phyloP scores from a whole-genome alignment of 371 early-diverging fungal species.

The Mucor ambiguus region DNA sequence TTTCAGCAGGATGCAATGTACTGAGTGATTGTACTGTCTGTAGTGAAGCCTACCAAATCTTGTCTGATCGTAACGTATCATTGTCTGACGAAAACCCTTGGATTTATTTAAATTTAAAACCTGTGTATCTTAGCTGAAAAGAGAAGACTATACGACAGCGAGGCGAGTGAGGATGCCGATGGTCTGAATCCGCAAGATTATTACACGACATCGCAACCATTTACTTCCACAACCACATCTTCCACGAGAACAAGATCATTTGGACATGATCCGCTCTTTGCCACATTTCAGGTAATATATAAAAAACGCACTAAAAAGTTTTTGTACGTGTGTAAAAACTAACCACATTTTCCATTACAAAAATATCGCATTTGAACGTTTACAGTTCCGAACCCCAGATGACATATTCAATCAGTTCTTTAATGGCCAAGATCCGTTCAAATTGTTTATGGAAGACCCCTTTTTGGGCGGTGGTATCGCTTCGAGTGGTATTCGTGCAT shows the following conservation, averaged over 20 bases:
- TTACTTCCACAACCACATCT: not conserved
- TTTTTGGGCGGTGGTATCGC: not conserved
- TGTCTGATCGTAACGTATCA: conserved; percentile 25
- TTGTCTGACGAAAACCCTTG: not conserved
- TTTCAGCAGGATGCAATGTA: not conserved
- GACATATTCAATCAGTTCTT: conserved; percentile 26
- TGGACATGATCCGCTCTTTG: conserved; percentile 14
- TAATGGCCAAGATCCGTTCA: conserved; percentile 19
- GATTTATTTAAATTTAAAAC: not conserved
- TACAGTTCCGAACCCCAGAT: conserved; percentile 23
- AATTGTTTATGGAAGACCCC: conserved; percentile 15
- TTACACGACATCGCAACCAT: not conserved
- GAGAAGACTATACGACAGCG: conserved; percentile 17
- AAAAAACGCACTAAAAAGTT: not conserved
- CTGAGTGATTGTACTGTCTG: not conserved
- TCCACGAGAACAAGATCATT: conserved; percentile 1
- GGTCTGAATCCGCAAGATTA: not conserved
- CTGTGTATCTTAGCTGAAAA: conserved; percentile 17
- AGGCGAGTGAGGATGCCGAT: not conserved
- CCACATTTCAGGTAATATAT: conserved; percentile 20
- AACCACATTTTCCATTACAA: not conserved
- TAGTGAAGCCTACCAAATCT: conserved; percentile 27
- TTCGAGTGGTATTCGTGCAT: not conserved
- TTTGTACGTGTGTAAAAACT: conserved; percentile 7
- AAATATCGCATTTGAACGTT: not conserved